Evolutionary conservation across 2,329 filamentous ascomycete genomes (phyloP).

Genomic region (Fusarium sp.): DNA sequence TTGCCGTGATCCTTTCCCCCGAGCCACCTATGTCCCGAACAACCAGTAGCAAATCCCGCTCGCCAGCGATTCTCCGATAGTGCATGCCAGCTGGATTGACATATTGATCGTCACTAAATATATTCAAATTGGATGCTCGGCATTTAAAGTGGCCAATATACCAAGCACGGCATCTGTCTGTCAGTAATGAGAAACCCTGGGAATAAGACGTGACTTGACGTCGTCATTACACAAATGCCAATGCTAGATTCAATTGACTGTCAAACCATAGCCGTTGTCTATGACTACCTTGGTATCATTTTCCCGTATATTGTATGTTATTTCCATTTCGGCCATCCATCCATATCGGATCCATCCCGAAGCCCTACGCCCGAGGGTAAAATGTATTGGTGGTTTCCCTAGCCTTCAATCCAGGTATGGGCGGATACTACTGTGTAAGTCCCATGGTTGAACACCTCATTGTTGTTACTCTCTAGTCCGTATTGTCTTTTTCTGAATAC

Average conservation of each 20-base stretch:
- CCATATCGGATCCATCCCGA: conserved; percentile 20
- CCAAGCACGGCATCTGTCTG: conserved; percentile 6
- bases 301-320: not conserved
- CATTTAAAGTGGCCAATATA: conserved; percentile 24
- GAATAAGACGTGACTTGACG: conserved; percentile 14
- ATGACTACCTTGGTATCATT: not conserved
- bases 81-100: not conserved
- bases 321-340: not conserved
- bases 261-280: not conserved
- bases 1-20: conserved; percentile 47
- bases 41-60: conserved; percentile 30
- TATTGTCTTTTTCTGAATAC: not conserved
- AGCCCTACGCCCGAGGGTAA: conserved; percentile 37
- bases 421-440: not conserved
- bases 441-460: not conserved
- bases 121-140: conserved; percentile 21
- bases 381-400: conserved; percentile 23
- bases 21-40: conserved; percentile 42
- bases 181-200: conserved; percentile 7
- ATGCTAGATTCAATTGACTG: not conserved
- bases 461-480: not conserved
- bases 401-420: not conserved
- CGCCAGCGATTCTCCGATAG: conserved; percentile 3
- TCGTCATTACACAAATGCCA: conserved; percentile 7
- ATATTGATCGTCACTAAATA: conserved; percentile 24